Evolutionary conservation across 108 stramenopile genomes (phyloP).

Genomic region (Cyclotella atomus): DNA sequence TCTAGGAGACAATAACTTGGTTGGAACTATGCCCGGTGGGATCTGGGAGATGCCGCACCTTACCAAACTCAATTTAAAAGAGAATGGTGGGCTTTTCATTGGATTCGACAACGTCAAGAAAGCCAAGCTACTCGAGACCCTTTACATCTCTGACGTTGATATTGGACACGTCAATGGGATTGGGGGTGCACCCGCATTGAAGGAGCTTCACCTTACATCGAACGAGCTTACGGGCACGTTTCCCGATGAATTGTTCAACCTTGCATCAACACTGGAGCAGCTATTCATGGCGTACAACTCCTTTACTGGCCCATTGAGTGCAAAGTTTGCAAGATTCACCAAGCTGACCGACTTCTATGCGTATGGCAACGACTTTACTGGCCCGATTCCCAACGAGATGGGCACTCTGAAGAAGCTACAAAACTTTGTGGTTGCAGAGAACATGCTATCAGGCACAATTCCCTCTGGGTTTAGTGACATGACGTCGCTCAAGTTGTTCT

Average conservation of each 20-base stretch:
- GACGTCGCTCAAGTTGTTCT: conserved; percentile 55
- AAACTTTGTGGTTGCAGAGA: conserved; percentile 55
- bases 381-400: conserved; percentile 60
- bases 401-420: conserved; percentile 44
- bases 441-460: conserved; percentile 65
- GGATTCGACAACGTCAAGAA: conserved; percentile 55
- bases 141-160: conserved; percentile 54
- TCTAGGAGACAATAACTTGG: conserved; percentile 40
- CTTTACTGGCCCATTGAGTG: conserved; percentile 63
- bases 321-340: conserved; percentile 55
- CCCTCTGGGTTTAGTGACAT: conserved; percentile 56
- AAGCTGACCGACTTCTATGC: conserved; percentile 61
- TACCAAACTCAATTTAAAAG: conserved; percentile 31
- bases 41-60: conserved; percentile 61
- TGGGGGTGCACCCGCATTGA: conserved; percentile 51
- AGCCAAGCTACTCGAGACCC: conserved; percentile 52
- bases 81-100: conserved; percentile 47
- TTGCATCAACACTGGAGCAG: conserved; percentile 40
- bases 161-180: conserved; percentile 52
- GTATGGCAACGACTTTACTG: conserved; percentile 51
- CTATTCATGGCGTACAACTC: conserved; percentile 65
- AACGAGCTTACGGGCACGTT: conserved; percentile 52
- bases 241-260: conserved; percentile 57
- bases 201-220: conserved; percentile 54
- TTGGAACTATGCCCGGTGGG: conserved; percentile 59